Base-by-base conservation (phyloP, 257 asterid genomes). In the Forsythia suspensa region DNA sequence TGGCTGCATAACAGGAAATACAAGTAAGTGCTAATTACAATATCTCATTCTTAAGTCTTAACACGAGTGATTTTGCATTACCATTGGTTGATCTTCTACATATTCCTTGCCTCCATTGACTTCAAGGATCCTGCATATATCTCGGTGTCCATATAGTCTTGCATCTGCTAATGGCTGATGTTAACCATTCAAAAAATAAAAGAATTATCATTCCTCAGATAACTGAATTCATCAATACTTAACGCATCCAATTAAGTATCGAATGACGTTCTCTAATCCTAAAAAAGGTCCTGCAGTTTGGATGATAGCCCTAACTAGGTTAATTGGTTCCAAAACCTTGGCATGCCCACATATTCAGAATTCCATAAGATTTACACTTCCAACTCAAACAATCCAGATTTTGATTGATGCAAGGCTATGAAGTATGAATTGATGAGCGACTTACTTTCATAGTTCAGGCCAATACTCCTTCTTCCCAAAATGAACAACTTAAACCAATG, bases 111-210 rank as follows among this genome's bases (percentile, higher is more conserved):
- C 90, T 68, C 94, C 94, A 80, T 86, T 83, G 52, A 85, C 88
- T 80, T 86, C 94, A 57, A 89, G 90, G 70, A 89, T 86, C 89
- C 89, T 83, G 88, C 94, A 88, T 75, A 89, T 89, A 75, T 89
- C 94, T 46, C 86, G 85, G 84, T 89, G 94, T 77, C 83, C 82
- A 36, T 89, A 89, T 70, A 83, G 73, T 83, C 77, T 89, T 15
- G 94, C 94, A 44, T 89, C 92, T 77, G 92, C 83, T 66, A 87
- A 86, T 51, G 94, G 94, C 94, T 84, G 74, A 59, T 71, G 36
- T 2, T 18, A 39, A 72, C 46, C 77, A 66, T 40, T 7, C 74
- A 59, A 84, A 37, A 68, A 43, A 34, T 41, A 59, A 29, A 10
- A 43, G 37, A 37, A 82, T 37, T 61, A 9, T 24, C 16, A 0